A percentile compares a stretch with the other conserved stretches of the same genome.
Evolutionary conservation across 768 basidiomycete genomes (phyloP).

Genomic region (Leccinum arenicola): DNA sequence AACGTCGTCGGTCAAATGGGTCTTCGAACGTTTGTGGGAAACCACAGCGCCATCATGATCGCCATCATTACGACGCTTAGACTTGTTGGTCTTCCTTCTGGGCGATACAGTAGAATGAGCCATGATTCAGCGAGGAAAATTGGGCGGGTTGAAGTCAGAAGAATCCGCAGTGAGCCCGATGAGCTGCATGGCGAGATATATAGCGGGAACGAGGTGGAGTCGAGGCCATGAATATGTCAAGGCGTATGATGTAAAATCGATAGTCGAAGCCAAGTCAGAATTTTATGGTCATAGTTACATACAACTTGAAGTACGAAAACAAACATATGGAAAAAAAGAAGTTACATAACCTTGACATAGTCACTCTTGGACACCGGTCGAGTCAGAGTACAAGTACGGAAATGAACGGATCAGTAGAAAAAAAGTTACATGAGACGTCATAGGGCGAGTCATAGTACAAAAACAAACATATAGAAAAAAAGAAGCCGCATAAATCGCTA

Average conservation of each 20-base stretch:
- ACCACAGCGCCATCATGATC: not conserved
- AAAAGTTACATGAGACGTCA: not conserved
- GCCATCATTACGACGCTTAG: not conserved
- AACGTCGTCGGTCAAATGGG: not conserved
- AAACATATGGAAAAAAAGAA: too few species aligned
- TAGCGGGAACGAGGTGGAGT: not conserved
- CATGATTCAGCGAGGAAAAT: not conserved
- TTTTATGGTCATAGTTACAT: not conserved
- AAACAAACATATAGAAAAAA: too few species aligned
- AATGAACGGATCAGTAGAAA: not conserved
- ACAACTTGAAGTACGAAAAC: too few species aligned
- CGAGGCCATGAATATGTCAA: not conserved
- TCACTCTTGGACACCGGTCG: too few species aligned
- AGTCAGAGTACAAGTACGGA: not conserved
- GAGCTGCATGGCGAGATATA: not conserved
- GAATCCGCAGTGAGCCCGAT: not conserved
- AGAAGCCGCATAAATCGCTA: too few species aligned
- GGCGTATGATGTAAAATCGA: not conserved
- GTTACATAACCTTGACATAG: too few species aligned
- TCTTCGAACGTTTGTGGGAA: not conserved
- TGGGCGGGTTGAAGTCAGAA: not conserved
- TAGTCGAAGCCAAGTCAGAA: not conserved
- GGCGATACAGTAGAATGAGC: not conserved
- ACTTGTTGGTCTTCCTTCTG: not conserved
- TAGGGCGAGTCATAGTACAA: too few species aligned